Evolutionary conservation across 768 basidiomycete species (phyloP).

Genomic region (Mycena epipterygia): DNA sequence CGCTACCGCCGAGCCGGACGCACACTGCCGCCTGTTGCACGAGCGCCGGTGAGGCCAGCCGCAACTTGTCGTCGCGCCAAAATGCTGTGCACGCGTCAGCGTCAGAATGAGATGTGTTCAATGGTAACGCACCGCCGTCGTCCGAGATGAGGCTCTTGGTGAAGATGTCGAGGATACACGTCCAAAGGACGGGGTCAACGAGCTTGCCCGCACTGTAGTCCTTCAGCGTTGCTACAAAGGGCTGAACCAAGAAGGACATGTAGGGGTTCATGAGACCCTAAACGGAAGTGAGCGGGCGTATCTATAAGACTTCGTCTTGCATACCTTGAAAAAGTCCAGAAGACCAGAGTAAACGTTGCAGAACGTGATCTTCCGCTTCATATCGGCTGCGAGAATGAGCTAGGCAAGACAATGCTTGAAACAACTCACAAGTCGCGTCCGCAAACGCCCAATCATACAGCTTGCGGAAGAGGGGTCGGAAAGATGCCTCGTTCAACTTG

Average conservation of each 20-base stretch:
- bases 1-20: conserved; percentile 48
- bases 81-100: conserved; percentile 65
- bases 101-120: background rate
- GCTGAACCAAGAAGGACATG: conserved; percentile 80
- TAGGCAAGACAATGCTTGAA: background rate
- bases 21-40: conserved; percentile 76
- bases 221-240: conserved; percentile 74
- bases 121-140: conserved; percentile 75
- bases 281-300: background rate
- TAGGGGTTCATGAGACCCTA: conserved; percentile 93
- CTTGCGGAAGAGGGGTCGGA: conserved; percentile 92
- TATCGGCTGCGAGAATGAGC: conserved; percentile 42
- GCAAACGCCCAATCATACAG: conserved; percentile 96
- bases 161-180: conserved; percentile 69
- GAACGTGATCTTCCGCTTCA: conserved; percentile 76
- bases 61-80: conserved; percentile 90
- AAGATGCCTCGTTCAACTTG: conserved; percentile 92
- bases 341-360: conserved; percentile 80
- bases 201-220: conserved; percentile 53
- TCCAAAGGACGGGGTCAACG: conserved; percentile 70
- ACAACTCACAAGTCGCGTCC: conserved; percentile 60
- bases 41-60: conserved; percentile 69
- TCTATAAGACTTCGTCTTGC: conserved; percentile 20
- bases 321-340: conserved; percentile 90
- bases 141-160: conserved; percentile 81